These are phyloP conservation scores for Cochlearia excelsa DNA, from an alignment of 345 rosid genomes.

Conservation along the genomic window DNA sequence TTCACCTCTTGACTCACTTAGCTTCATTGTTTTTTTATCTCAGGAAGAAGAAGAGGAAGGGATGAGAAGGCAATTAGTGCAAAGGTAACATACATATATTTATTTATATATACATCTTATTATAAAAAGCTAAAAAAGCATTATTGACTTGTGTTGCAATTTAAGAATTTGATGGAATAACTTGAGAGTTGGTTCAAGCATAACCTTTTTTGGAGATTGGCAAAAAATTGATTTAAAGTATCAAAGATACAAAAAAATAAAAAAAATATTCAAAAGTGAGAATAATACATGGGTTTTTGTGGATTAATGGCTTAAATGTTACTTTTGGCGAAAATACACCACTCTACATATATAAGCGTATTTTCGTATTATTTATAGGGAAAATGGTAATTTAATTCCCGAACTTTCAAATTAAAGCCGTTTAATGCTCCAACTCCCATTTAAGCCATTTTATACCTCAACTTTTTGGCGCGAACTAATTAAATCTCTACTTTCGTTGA, in stretches of 20 bases:
- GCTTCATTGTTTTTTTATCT: slow-evolving; percentile 28
- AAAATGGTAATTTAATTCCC: too few species aligned
- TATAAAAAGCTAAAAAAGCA: background rate
- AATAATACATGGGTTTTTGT: too few species aligned
- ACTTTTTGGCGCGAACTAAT: too few species aligned
- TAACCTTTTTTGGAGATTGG: slow-evolving; percentile 5
- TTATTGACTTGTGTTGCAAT: slow-evolving; percentile 29
- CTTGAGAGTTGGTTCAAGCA: slow-evolving; percentile 11
- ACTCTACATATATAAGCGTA: too few species aligned
- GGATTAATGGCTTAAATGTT: too few species aligned
- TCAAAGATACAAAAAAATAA: background rate
- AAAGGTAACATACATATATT: background rate
- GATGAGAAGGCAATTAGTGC: slow-evolving; percentile 7
- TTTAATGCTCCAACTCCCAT: too few species aligned
- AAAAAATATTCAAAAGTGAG: too few species aligned
- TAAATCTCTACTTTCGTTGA: too few species aligned
- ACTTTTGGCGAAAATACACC: too few species aligned
- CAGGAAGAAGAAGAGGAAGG: background rate
- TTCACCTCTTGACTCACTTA: slow-evolving; percentile 31
- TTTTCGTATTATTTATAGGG: too few species aligned
- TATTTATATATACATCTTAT: background rate
- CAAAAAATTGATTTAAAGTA: background rate
- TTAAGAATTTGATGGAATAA: slow-evolving; percentile 26
- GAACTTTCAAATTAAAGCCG: too few species aligned
- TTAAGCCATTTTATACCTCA: too few species aligned